phyloP scores from a whole-genome alignment of 2,329 filamentous ascomycete species.

The Nannizziopsis arthrosporioides region DNA sequence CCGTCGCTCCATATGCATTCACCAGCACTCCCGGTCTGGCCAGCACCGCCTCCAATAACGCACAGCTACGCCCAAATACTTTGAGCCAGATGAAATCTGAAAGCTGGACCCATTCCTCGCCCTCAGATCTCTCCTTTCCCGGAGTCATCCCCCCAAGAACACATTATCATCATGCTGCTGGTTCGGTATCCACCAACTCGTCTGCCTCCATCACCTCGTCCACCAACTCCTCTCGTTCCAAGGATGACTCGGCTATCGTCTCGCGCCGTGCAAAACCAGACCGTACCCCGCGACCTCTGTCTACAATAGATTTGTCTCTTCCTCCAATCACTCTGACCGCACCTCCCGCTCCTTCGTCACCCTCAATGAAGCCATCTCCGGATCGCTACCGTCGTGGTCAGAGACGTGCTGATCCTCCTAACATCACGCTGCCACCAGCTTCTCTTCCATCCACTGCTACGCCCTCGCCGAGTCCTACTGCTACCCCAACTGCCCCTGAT shows the following conservation, averaged over 20 bases:
- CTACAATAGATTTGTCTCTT: constrained; percentile 41
- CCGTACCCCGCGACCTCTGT: constrained; percentile 31
- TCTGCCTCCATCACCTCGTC: constrained; percentile 42
- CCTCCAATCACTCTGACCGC: constrained; percentile 23
- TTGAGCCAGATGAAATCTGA: constrained; percentile 20
- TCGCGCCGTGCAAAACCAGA: constrained; percentile 30
- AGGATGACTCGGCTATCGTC: constrained; percentile 40
- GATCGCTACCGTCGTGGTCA: constrained; percentile 70
- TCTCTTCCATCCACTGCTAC: background rate
- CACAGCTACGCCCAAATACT: constrained; percentile 43
- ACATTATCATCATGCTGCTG: constrained; percentile 37
- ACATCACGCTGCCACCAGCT: background rate
- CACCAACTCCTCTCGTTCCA: constrained; percentile 30
- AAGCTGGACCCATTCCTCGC: constrained; percentile 26
- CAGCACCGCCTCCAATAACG: constrained; percentile 31
- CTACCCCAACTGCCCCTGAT: constrained; percentile 1
- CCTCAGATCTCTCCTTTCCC: constrained; percentile 40
- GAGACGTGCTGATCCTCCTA: constrained; percentile 40
- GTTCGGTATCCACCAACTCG: constrained; percentile 42
- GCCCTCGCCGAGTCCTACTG: background rate
- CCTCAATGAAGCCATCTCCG: constrained; percentile 55
- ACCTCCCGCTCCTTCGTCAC: constrained; percentile 44
- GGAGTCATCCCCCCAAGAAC: constrained; percentile 27
- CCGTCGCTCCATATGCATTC: constrained; percentile 67
- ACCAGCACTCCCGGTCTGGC: constrained; percentile 57